Base-by-base conservation (phyloP, 305 asterid genomes). In the Solanum hybrid region DNA sequence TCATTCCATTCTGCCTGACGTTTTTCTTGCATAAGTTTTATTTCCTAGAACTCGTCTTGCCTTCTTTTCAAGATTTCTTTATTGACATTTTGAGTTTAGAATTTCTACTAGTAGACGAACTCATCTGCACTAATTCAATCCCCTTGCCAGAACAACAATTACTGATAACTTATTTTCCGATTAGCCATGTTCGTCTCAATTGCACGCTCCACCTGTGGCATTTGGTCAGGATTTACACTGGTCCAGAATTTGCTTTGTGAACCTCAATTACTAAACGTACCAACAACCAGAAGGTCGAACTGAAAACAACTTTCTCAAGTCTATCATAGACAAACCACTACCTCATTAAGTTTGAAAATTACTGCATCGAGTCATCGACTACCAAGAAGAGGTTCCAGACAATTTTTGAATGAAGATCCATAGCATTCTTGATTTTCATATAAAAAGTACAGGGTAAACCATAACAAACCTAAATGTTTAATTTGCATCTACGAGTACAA, bases 1-100 rank as follows among this genome's bases (percentile, higher is more conserved):
- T 92, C 95, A 91, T 89, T 87, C 90, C 26, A 86, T 73, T 57
- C 77, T 35, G 61, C 90, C 75, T 20, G 76, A 85, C 12, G 11
- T 20, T 2, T 8, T 22, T 51, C 88, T 29, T 51, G 73, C 74
- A 31, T 18, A 2, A 18, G 74, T 31, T 61, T 29, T 5, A 5
- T 31, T 18, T 11, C 71, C 74, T 18, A 9, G 3, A 51, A 83
- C 18, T 18, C 11, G 4, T 24, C 16, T 39, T 13, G 9, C 8
- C 34, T 12, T 80, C 29, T 36, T 12, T 24, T 7, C 64, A 80
- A 24, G 67, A 37, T 8, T 26, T 81, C 16, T 77, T 18, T 16
- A 13, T 18, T 42, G 9, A 5, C 39, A 82, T 29, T 82, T 37
- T 36, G 11, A 37, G 3, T 37, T 37, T 2, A 8, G 11, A 8